Percentiles rank a stretch among this genome's conserved stretches.
Conservation (phyloP, 371 early-diverging fungal species). For the Nematocida ironsii region DNA sequence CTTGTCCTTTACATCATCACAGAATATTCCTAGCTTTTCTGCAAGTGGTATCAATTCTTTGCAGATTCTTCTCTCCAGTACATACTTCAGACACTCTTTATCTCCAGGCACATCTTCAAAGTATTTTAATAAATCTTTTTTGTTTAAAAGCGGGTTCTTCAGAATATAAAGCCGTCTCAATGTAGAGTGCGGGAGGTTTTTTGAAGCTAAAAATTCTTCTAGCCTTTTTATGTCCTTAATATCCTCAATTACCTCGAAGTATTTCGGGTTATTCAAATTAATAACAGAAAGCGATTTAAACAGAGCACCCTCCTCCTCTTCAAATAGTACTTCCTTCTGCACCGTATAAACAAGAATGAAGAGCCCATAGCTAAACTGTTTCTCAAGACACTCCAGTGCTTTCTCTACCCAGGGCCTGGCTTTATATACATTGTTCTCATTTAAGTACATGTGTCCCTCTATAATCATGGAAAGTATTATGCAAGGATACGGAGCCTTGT, state of each 20-base stretch:
- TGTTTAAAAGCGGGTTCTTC: constrained; percentile 29
- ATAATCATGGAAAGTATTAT: constrained; percentile 4
- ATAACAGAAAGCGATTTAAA: constrained; percentile 13
- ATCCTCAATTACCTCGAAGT: not conserved
- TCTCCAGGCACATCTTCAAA: constrained; percentile 13
- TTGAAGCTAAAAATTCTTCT: not conserved
- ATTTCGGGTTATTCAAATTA: not conserved
- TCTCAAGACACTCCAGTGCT: not conserved
- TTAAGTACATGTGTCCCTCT: constrained; percentile 38
- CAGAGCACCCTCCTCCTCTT: not conserved
- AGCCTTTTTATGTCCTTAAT: constrained; percentile 23
- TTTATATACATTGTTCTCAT: not conserved
- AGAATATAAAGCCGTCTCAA: constrained; percentile 13
- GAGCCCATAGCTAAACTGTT: not conserved
- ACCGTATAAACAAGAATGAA: constrained; percentile 5
- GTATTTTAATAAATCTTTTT: constrained; percentile 11
- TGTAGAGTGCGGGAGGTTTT: not conserved
- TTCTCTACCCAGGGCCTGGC: constrained; percentile 5
- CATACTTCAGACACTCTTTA: constrained; percentile 11
- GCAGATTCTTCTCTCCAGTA: constrained; percentile 25
- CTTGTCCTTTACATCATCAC: not conserved
- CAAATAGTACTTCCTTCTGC: not conserved
- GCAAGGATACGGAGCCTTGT: not conserved
- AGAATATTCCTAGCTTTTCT: not conserved
- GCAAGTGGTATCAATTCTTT: constrained; percentile 5